Evolutionary conservation across 2,329 filamentous ascomycete genomes (phyloP).

Genomic region (Corynespora cassiicola): DNA sequence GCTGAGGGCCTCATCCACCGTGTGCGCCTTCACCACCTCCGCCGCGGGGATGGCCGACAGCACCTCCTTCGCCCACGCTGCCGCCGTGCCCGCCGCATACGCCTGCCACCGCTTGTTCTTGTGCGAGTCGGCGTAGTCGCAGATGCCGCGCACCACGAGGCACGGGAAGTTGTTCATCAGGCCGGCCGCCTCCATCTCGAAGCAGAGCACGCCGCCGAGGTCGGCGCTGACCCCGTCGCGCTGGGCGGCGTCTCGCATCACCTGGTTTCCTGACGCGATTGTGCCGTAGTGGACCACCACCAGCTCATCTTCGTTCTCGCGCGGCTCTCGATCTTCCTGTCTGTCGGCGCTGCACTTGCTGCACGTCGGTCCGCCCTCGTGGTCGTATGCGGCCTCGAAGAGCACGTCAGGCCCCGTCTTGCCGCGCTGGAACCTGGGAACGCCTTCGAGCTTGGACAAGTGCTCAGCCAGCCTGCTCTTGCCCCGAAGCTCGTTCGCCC

Average conservation of each 20-base stretch:
- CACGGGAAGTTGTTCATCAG: conserved; percentile 22
- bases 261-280: conserved; percentile 12
- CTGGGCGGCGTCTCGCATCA: conserved; percentile 12
- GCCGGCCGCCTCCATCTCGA: conserved; percentile 4
- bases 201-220: conserved; percentile 5
- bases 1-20: conserved; percentile 6
- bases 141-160: conserved; percentile 20
- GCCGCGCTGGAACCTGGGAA: conserved; percentile 1
- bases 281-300: conserved; percentile 12
- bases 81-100: conserved; percentile 19
- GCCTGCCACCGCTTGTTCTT: conserved; percentile 16
- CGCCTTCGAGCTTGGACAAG: conserved; percentile 1
- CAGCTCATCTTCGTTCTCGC: conserved; percentile 11
- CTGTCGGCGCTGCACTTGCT: conserved; percentile 7
- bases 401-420: conserved; percentile 6
- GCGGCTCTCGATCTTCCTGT: not conserved
- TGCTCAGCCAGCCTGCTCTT: conserved; percentile 3
- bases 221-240: conserved; percentile 11
- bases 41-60: conserved; percentile 10
- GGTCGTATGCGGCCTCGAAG: conserved; percentile 2
- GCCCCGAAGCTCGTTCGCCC: conserved; percentile 3
- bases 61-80: conserved; percentile 19
- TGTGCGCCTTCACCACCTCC: conserved; percentile 5
- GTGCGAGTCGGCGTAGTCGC: conserved; percentile 14
- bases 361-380: conserved; percentile 5